Conservation (phyloP, 2,329 filamentous ascomycete species). For the Clarireedia homoeocarpa region DNA sequence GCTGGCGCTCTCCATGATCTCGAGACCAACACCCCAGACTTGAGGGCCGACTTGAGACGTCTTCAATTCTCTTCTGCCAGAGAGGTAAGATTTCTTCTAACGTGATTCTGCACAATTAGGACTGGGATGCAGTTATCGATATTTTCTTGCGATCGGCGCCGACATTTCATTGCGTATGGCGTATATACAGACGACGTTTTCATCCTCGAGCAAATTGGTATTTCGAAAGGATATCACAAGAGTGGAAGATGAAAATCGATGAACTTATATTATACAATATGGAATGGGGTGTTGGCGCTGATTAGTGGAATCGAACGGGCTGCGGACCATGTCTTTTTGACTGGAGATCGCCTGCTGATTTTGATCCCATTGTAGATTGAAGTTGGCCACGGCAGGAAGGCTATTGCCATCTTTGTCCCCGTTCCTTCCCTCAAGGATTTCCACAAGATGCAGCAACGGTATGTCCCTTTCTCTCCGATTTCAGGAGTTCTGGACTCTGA, state of each 20-base stretch:
- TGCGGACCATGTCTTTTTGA: slow-evolving; percentile 52
- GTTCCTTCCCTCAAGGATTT: slow-evolving; percentile 97
- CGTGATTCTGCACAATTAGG: neutral
- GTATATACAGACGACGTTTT: slow-evolving; percentile 10
- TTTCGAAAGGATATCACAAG: neutral
- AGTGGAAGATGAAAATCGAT: slow-evolving; percentile 11
- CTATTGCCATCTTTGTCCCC: slow-evolving; percentile 99
- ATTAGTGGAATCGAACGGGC: slow-evolving; percentile 61
- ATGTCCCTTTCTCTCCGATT: slow-evolving; percentile 38
- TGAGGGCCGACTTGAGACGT: slow-evolving; percentile 91
- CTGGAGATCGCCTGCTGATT: slow-evolving; percentile 73
- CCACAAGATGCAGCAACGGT: slow-evolving; percentile 99
- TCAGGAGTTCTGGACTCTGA: neutral
- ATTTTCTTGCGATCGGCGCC: slow-evolving; percentile 7
- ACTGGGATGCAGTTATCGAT: slow-evolving; percentile 11
- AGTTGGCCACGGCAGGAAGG: slow-evolving; percentile 99
- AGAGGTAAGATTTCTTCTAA: slow-evolving; percentile 69
- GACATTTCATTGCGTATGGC: slow-evolving; percentile 8
- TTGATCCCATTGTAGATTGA: slow-evolving; percentile 76
- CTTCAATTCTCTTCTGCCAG: slow-evolving; percentile 98
- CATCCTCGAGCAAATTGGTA: neutral
- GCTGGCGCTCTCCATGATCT: slow-evolving; percentile 97
- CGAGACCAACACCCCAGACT: slow-evolving; percentile 98
- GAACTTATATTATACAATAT: slow-evolving; percentile 14
- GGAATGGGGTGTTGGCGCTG: slow-evolving; percentile 24